Evolutionary conservation across 495 filamentous ascomycete genomes (phyloP).

Genomic region (Elaphomyces granulatus): DNA sequence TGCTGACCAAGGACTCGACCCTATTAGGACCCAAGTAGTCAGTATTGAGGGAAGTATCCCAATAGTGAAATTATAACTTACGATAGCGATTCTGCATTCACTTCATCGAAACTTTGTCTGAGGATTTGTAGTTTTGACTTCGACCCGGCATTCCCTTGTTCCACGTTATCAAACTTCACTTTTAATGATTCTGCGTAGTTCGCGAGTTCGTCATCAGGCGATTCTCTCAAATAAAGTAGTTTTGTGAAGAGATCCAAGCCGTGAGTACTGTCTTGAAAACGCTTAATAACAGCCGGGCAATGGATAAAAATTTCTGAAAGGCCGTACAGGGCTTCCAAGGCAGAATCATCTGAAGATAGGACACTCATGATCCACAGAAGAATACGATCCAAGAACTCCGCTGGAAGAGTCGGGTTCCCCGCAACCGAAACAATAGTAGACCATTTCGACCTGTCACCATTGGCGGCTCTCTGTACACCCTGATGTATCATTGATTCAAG

Average conservation of each 20-base stretch:
- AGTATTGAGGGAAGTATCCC: conserved; percentile 3
- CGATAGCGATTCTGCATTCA: conserved; percentile 40
- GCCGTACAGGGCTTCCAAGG: conserved; percentile 24
- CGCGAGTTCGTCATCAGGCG: conserved; percentile 38
- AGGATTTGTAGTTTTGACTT: conserved; percentile 38
- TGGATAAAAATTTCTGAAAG: conserved; percentile 25
- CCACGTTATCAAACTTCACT: conserved; percentile 24
- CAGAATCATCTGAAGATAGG: conserved; percentile 17
- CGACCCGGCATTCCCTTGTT: conserved; percentile 22
- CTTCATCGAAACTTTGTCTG: conserved; percentile 32
- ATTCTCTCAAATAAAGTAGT: conserved; percentile 43
- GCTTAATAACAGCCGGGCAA: conserved; percentile 21
- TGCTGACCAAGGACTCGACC: conserved; percentile 36
- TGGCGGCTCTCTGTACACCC: conserved; percentile 23
- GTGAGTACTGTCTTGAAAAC: conserved; percentile 28
- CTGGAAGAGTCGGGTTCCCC: conserved; percentile 28
- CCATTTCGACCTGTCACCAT: conserved; percentile 29
- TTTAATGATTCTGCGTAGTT: conserved; percentile 33
- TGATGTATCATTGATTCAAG: conserved; percentile 25
- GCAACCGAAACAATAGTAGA: conserved; percentile 32
- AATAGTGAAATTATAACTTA: conserved; percentile 13
- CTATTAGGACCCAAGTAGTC: conserved; percentile 16
- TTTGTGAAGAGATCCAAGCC: conserved; percentile 41
- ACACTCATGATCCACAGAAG: conserved; percentile 25
- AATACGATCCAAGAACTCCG: conserved; percentile 28